Conservation (phyloP, 2,329 filamentous ascomycete species). For the Colletotrichum tanaceti region DNA sequence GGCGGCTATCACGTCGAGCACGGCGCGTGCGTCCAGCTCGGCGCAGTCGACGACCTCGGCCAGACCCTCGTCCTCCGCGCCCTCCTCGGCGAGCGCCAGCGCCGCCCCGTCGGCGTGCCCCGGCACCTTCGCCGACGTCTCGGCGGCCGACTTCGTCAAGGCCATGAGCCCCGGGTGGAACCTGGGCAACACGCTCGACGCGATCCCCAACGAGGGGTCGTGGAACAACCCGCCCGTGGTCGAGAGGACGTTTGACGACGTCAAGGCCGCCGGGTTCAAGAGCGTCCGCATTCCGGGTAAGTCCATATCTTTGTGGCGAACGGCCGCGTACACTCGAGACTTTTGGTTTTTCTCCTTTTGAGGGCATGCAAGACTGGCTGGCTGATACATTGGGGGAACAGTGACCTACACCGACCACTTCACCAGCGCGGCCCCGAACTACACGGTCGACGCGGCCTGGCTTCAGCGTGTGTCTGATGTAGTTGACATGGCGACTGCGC, state of each 20-base stretch:
- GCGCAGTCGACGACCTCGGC: neutral
- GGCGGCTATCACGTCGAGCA: neutral
- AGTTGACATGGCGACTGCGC: slow-evolving; percentile 64
- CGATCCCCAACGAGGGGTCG: slow-evolving; percentile 59
- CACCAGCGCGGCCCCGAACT: slow-evolving; percentile 60
- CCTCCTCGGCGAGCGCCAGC: no score
- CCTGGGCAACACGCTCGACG: slow-evolving; percentile 68
- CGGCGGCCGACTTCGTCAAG: slow-evolving; percentile 58
- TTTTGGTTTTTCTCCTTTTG: no score
- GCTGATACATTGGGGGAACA: slow-evolving; percentile 42
- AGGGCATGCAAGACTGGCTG: neutral
- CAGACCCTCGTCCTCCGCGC: slow-evolving; percentile 7
- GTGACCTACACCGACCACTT: slow-evolving; percentile 71
- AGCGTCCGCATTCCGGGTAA: slow-evolving; percentile 64
- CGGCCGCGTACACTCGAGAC: no score
- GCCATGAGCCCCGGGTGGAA: slow-evolving; percentile 70
- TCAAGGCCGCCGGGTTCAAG: slow-evolving; percentile 67
- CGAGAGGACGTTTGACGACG: slow-evolving; percentile 60
- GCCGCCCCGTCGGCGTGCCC: slow-evolving; percentile 47
- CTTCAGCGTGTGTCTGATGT: slow-evolving; percentile 68
- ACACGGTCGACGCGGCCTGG: slow-evolving; percentile 65
- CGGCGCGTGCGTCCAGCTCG: neutral
- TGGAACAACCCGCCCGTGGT: slow-evolving; percentile 69
- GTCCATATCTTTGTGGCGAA: neutral
- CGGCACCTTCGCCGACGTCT: slow-evolving; percentile 57